Conservation (phyloP, 2,329 filamentous ascomycete genomes). For the Colletotrichum echinochloae region DNA sequence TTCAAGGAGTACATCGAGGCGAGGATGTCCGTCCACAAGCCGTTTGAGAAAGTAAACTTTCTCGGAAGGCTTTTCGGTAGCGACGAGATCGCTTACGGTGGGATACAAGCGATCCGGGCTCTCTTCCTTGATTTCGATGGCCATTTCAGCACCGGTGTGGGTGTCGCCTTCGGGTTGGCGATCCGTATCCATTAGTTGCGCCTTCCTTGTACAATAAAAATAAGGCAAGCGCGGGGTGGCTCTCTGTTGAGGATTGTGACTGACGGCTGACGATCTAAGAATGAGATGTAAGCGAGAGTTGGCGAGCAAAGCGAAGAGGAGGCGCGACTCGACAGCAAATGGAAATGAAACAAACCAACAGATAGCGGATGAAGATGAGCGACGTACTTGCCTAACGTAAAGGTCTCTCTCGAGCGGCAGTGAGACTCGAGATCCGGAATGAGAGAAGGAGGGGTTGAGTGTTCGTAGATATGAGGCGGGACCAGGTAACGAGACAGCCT, state of each 20-base stretch:
- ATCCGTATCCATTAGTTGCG: too few relatives aligned
- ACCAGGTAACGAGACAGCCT: background rate
- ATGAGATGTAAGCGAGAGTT: background rate
- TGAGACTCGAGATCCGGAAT: too few relatives aligned
- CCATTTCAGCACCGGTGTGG: background rate
- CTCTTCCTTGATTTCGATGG: background rate
- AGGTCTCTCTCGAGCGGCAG: background rate
- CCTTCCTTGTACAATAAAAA: background rate
- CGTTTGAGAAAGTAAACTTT: slow-evolving; percentile 20
- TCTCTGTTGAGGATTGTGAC: too few relatives aligned
- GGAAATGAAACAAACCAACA: background rate
- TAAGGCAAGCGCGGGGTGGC: background rate
- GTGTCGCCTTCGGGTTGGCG: too few relatives aligned
- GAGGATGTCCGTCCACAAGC: background rate
- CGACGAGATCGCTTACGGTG: fast-evolving
- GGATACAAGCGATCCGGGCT: fast-evolving
- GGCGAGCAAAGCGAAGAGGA: background rate
- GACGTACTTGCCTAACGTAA: background rate
- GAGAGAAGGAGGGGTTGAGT: background rate
- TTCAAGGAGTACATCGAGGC: background rate
- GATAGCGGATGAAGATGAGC: background rate
- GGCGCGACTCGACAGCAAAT: background rate
- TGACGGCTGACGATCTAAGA: too few relatives aligned
- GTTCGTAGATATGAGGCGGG: background rate
- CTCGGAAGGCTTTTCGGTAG: background rate